phyloP scores from a whole-genome alignment of 148 eudicot species.

The Vaccinium myrtillus region DNA sequence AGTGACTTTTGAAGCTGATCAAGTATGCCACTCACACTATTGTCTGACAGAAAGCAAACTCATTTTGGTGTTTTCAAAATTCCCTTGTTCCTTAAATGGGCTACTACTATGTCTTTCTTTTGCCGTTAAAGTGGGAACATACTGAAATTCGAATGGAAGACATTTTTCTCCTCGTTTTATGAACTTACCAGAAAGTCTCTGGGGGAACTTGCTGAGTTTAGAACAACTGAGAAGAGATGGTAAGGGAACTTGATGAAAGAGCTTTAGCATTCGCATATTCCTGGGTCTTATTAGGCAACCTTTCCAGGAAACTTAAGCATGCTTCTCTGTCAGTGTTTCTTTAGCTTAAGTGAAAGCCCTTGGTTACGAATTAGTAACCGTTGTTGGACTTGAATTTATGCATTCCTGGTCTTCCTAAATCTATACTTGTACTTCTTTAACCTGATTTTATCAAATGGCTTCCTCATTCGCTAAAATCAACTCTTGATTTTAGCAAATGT shows the following conservation, averaged over 20 bases:
- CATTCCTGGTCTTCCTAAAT: not conserved
- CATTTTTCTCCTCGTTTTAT: not conserved
- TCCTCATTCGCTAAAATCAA: too few relatives aligned
- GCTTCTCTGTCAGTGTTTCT: not conserved
- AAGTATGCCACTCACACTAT: slow-evolving; percentile 37
- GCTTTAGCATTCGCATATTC: slow-evolving; percentile 2
- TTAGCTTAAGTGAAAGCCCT: not conserved
- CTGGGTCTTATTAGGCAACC: not conserved
- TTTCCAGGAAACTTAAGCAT: not conserved
- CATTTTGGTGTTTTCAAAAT: not conserved
- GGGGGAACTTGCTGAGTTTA: not conserved
- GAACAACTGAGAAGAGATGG: not conserved
- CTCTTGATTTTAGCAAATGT: too few relatives aligned
- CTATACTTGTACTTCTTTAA: not conserved
- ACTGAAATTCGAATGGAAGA: not conserved
- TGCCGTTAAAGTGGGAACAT: not conserved
- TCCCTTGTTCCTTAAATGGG: not conserved
- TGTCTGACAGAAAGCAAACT: not conserved
- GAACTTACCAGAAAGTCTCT: not conserved
- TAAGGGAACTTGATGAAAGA: not conserved
- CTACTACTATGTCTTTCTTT: not conserved
- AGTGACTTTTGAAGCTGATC: slow-evolving; percentile 83
- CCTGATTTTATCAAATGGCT: not conserved
- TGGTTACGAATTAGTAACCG: not conserved
- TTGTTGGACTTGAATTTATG: slow-evolving; percentile 4